A percentile compares a stretch with the other conserved stretches of the same genome.
phyloP scores from a whole-genome alignment of 305 asterid species.

The Solanum hybrid region DNA sequence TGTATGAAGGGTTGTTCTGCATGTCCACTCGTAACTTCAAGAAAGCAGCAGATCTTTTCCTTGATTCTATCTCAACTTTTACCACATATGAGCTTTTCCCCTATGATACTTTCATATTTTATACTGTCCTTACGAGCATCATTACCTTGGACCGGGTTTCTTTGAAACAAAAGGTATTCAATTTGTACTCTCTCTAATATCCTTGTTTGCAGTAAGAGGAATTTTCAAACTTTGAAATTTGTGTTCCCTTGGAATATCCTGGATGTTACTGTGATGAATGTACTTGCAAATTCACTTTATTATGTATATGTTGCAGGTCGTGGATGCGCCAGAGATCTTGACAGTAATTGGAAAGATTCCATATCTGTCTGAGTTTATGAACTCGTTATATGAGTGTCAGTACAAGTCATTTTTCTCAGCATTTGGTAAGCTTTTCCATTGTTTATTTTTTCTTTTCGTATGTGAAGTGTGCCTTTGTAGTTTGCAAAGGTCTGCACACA shows the following conservation, averaged over 20 bases:
- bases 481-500: neutral
- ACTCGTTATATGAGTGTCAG: constrained; percentile 73
- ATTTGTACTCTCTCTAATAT: neutral
- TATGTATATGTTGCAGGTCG: constrained; percentile 49
- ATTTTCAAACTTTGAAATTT: neutral
- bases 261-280: neutral
- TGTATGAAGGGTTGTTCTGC: constrained; percentile 81
- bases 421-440: constrained; percentile 45
- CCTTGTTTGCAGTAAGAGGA: neutral
- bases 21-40: constrained; percentile 86
- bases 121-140: constrained; percentile 83
- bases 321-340: constrained; percentile 92
- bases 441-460: neutral
- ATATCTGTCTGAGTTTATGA: constrained; percentile 58
- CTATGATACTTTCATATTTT: constrained; percentile 78
- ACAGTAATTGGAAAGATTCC: constrained; percentile 81
- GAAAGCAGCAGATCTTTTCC: constrained; percentile 78
- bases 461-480: neutral
- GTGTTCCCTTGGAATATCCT: neutral
- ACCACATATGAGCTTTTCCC: constrained; percentile 83
- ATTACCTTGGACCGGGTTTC: constrained; percentile 87
- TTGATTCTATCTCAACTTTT: constrained; percentile 87
- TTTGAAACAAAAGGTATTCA: constrained; percentile 71
- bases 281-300: constrained; percentile 3
- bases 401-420: constrained; percentile 79